Conservation (phyloP, 1,139 yeast species). For the Hemisphaericaspora subhashii region DNA sequence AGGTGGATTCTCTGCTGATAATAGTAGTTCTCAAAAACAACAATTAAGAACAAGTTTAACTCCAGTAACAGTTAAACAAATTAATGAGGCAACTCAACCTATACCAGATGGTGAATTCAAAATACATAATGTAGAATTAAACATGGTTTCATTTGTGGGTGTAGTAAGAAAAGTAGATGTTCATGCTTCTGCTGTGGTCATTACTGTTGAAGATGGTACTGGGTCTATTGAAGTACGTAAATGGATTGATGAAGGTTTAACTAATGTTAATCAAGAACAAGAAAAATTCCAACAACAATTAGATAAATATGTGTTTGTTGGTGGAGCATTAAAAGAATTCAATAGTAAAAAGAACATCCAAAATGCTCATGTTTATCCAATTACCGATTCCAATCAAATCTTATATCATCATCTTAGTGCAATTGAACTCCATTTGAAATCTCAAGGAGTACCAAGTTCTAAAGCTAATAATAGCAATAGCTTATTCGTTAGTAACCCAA, state of each 20-base stretch:
- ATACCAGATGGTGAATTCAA: conserved; percentile 76
- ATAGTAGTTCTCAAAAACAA: conserved; percentile 31
- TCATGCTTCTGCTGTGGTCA: conserved; percentile 51
- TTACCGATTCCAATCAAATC: conserved; percentile 73
- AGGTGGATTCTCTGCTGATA: conserved; percentile 37
- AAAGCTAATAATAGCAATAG: conserved; percentile 18
- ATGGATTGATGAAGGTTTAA: conserved; percentile 61
- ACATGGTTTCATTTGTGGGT: conserved; percentile 64
- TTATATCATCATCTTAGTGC: conserved; percentile 77
- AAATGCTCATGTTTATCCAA: conserved; percentile 58
- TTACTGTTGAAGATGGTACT: conserved; percentile 83
- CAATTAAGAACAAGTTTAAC: conserved; percentile 53
- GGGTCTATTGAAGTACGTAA: conserved; percentile 69
- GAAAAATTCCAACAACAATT: conserved; percentile 33
- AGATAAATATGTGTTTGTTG: conserved; percentile 61
- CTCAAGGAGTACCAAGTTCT: conserved; percentile 37
- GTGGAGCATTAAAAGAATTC: conserved; percentile 73
- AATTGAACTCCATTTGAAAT: conserved; percentile 57
- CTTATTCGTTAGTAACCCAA: conserved; percentile 49
- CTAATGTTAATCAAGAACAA: conserved; percentile 33
- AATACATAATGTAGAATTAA: conserved; percentile 62
- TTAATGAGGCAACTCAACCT: conserved; percentile 62
- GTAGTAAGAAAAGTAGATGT: conserved; percentile 60
- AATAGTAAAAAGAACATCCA: conserved; percentile 66
- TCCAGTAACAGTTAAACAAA: conserved; percentile 83